Percentiles rank a stretch among this genome's conserved stretches.
Conservation (phyloP, 306 rosid genomes). For the Glycine tomentella region DNA sequence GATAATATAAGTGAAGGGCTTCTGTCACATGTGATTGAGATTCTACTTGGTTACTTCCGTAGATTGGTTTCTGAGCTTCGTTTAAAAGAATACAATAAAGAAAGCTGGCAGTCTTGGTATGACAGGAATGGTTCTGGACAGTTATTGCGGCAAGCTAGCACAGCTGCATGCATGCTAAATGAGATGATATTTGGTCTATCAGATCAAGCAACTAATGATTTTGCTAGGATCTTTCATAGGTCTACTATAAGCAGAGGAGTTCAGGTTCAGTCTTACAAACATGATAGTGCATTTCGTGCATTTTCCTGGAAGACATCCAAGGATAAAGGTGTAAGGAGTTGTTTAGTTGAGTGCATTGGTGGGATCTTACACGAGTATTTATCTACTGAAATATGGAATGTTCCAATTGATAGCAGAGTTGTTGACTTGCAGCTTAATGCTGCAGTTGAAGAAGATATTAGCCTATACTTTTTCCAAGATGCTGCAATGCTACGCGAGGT, state of each 20-base stretch:
- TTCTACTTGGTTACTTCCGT: slow-evolving; percentile 77
- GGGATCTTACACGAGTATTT: slow-evolving; percentile 86
- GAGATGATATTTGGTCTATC: slow-evolving; percentile 93
- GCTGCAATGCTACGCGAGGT: slow-evolving; percentile 86
- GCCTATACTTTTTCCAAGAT: slow-evolving; percentile 74
- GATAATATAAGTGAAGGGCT: slow-evolving; percentile 70
- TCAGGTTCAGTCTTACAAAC: slow-evolving; percentile 52
- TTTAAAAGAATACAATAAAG: slow-evolving; percentile 68
- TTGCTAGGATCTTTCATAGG: slow-evolving; percentile 67
- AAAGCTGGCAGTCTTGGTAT: slow-evolving; percentile 91
- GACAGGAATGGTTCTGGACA: slow-evolving; percentile 87
- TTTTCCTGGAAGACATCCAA: slow-evolving; percentile 68
- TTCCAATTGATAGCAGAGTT: slow-evolving; percentile 62
- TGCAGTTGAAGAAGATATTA: slow-evolving; percentile 68
- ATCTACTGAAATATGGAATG: slow-evolving; percentile 87
- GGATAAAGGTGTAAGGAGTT: slow-evolving; percentile 64
- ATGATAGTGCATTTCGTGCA: slow-evolving; percentile 45
- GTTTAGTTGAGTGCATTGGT: slow-evolving; percentile 79
- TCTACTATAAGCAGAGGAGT: slow-evolving; percentile 47
- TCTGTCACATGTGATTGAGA: slow-evolving; percentile 69
- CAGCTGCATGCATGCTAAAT: slow-evolving; percentile 88
- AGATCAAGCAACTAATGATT: slow-evolving; percentile 65
- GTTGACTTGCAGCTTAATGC: slow-evolving; percentile 52
- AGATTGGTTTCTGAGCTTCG: slow-evolving; percentile 84
- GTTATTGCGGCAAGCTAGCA: slow-evolving; percentile 89